Base-by-base conservation (phyloP, 768 basidiomycete species). In the Hemileccinum rubropunctum region DNA sequence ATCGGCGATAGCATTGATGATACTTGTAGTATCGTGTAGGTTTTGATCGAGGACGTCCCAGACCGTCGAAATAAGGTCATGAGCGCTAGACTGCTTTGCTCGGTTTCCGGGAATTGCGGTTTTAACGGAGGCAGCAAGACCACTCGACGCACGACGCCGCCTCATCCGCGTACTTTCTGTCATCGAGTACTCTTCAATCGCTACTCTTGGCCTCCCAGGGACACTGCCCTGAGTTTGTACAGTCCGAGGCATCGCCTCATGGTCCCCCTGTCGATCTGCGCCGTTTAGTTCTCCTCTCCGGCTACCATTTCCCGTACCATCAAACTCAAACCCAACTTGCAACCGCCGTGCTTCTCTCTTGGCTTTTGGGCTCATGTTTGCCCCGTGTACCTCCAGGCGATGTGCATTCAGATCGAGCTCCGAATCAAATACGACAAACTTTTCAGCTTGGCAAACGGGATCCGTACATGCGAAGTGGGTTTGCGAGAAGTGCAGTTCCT, bases 401-500 rank as follows among this genome's bases (percentile, higher is more conserved):
- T 99, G 97, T 0, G 86, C 95, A 66, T 93, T 83, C 33, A 98
- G 81, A 64, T 99, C 95, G 13, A 99, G 72, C 13, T 81, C 76
- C 3, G 86, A 85, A 36, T 83, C 82, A 66, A 98, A 98, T 11
- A 98, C 97, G 52, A 98, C 89, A 55, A 99, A 99, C 70, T 97
- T 98, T 59, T 82, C 86, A 5, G 82, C 83, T 39, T 85, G 81
- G 62, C 95, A 99, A 32, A 74, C 64, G 0, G 82, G 55, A 49
- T 91, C 83, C 3, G 71, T 74, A 66, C 95, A 99, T 4, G 88
- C 85, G 65, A 80, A 79, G 66, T 99, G 95, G 2, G 74, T 81
- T 23, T 72, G 74, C 57, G 78, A 81, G 68, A 90, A 91, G 61
- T 94, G 91, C 36, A 70, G 71, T 66, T 92, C 90, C 85, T 90